Conservation (phyloP, 2,329 filamentous ascomycete species). For the Ambrosiella beaveri region DNA sequence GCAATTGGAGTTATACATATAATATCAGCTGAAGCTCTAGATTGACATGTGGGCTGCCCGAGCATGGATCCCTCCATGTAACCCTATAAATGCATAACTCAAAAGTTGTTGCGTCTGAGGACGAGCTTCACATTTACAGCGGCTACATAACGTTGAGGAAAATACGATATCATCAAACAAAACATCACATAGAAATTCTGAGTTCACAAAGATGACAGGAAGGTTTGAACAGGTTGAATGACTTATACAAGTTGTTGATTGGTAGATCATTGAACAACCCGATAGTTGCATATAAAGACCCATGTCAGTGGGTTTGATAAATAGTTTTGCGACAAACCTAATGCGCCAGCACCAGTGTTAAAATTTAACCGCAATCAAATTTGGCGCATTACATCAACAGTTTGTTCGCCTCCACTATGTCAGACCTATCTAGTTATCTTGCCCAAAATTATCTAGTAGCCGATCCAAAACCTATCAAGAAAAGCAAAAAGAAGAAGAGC, state of each 20-base stretch:
- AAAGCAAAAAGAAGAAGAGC: constrained; percentile 43
- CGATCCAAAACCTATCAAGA: constrained; percentile 40
- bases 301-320: neutral
- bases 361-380: neutral
- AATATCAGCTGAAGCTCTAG: neutral
- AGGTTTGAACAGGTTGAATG: too few relatives aligned
- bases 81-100: neutral
- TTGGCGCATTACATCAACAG: neutral
- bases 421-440: constrained; percentile 65
- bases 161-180: neutral
- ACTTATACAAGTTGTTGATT: too few relatives aligned
- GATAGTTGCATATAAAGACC: neutral
- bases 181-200: too few relatives aligned
- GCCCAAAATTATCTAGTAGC: constrained; percentile 72
- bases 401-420: constrained; percentile 3
- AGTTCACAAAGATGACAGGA: too few relatives aligned
- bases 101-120: neutral
- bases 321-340: neutral
- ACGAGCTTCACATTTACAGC: neutral
- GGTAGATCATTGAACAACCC: neutral
- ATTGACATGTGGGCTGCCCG: neutral
- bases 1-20: neutral
- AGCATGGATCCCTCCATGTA: constrained; percentile 2
- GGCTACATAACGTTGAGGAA: neutral
- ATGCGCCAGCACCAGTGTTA: neutral